Conservation (phyloP, 495 filamentous ascomycete genomes). For the Terfezia claveryi region DNA sequence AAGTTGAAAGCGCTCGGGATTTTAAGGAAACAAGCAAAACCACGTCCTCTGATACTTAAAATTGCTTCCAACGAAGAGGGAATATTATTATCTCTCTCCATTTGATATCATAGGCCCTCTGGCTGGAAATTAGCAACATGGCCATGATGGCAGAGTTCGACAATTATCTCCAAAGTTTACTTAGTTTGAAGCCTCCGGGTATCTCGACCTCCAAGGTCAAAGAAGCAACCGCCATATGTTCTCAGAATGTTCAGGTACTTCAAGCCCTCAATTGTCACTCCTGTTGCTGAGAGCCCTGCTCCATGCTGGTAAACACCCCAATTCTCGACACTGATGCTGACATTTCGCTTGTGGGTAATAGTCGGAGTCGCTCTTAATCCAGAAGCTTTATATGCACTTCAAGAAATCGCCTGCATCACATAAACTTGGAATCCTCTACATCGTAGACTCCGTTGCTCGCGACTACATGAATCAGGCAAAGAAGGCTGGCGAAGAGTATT, state of each 20-base stretch:
- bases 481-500: slow-evolving; percentile 56
- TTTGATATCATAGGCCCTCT: slow-evolving; percentile 2
- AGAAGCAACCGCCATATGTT: slow-evolving; percentile 64
- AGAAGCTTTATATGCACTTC: slow-evolving; percentile 92
- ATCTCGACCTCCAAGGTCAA: slow-evolving; percentile 79
- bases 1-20: background rate
- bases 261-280: slow-evolving; percentile 18
- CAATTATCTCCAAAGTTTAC: slow-evolving; percentile 73
- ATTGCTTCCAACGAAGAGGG: too few relatives aligned
- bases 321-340: background rate
- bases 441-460: slow-evolving; percentile 98
- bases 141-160: slow-evolving; percentile 65
- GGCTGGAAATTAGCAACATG: slow-evolving; percentile 8
- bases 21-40: background rate
- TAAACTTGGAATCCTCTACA: slow-evolving; percentile 97
- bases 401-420: slow-evolving; percentile 85
- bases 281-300: background rate
- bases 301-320: too few relatives aligned
- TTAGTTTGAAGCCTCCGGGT: slow-evolving; percentile 71
- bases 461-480: slow-evolving; percentile 95
- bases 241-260: slow-evolving; percentile 77
- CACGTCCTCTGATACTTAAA: background rate
- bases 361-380: slow-evolving; percentile 88
- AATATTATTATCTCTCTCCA: background rate
- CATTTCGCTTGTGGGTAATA: slow-evolving; percentile 23